Conservation (phyloP, 441 rosid species). For the Jatropha multifida region DNA sequence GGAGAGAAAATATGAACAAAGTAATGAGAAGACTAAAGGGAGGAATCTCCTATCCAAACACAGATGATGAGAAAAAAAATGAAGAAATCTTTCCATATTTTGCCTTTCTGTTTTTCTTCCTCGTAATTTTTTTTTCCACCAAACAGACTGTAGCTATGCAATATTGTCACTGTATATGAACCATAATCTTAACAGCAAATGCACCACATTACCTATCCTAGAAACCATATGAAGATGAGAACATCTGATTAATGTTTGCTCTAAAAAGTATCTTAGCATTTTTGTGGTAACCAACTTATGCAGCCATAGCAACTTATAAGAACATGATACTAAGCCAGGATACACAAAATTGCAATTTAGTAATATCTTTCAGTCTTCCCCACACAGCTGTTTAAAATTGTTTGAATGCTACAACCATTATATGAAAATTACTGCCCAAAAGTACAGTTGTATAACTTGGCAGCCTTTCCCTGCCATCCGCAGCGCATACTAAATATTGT, state of each 20-base stretch:
- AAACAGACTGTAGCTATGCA: neutral
- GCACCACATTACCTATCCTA: neutral
- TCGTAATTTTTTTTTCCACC: neutral
- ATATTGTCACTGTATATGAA: neutral
- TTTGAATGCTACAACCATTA: neutral
- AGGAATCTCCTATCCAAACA: no score
- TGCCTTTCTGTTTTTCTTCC: neutral
- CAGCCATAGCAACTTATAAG: neutral
- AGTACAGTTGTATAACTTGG: neutral
- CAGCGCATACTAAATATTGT: neutral
- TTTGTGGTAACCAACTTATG: neutral
- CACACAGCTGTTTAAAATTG: neutral
- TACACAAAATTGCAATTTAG: neutral
- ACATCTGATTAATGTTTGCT: neutral
- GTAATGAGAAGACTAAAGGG: no score
- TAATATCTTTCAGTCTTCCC: neutral
- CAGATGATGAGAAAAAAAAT: no score
- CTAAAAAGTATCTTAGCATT: neutral
- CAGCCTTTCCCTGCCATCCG: neutral
- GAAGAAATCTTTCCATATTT: neutral
- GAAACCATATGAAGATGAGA: neutral
- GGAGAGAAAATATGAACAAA: no score
- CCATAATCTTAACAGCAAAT: neutral
- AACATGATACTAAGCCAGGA: neutral
- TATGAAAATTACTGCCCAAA: neutral